Evolutionary conservation across 140 eudicot genomes (phyloP), one percentile per base, ranked within the genome.

Genomic region (Ambrosia hybrid): DNA sequence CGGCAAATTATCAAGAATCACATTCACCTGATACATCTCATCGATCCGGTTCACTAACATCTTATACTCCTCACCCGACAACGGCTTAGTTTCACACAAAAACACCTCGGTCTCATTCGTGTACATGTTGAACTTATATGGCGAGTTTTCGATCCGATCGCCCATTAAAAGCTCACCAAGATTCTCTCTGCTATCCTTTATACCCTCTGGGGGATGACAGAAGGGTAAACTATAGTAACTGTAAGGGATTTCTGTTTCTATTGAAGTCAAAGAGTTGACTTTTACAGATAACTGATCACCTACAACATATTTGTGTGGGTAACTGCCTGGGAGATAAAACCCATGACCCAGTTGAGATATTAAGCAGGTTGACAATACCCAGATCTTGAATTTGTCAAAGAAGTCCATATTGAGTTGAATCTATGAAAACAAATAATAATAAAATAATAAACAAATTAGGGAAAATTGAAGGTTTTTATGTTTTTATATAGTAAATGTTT

Each of bases 321-420:
- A 87, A 81, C 90, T 87, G 66, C 94, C 90, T 14, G 94, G 90
- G 16, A 87, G 84, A 48, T 87, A 87, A 76, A 84, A 87, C 10
- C 90, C 90, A 76, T 68, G 79, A 65, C 81, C 78, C 66, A 51
- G 39, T 73, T 79, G 74, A 16, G 68, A 70, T 55, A 79, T 64
- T 51, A 75, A 59, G 46, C 83, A 82, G 46, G 74, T 74, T 33
- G 74, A 74, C 72, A 78, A 64, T 16, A 70, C 78, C 80, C 86
- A 74, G 81, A 82, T 82, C 83, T 82, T 78, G 71, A 70, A 74
- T 51, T 78, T 82, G 49, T 82, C 78, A 46, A 82, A 68, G 26
- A 65, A 49, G 13, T 69, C 81, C 86, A 82, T 82, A 4, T 36
- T 63, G 61, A 7, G 8, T 57, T 6, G 63, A 73, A 8, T 57